Evolutionary conservation across 139 green algal genomes (phyloP), one percentile per base, ranked within the genome.

Genomic region (Astrephomene gubernaculifera): DNA sequence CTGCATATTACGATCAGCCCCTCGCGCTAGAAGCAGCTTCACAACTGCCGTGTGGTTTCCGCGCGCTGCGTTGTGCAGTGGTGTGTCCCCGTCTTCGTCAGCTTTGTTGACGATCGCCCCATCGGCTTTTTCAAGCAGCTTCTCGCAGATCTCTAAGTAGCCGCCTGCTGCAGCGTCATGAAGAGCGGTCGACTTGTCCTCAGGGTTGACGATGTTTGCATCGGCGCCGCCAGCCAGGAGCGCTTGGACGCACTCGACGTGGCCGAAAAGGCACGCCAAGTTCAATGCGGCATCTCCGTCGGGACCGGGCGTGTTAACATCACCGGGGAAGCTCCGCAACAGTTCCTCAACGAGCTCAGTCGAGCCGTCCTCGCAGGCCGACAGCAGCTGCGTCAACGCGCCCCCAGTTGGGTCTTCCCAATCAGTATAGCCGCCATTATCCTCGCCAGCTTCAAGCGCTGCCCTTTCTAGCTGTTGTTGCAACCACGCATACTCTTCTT

Each of bases 281-380:
- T 94, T 85, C 61, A 94, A 79, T 2, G 87, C 81, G 5, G 87
- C 90, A 69, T 94, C 91, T 4, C 91, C 91, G 54, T 94, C 91
- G 29, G 90, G 90, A 1, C 90, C 91, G 14, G 79, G 45, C 35
- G 36, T 78, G 49, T 86, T 86, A 27, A 86, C 41, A 29, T 79
- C 79, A 1, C 65, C 53, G 36, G 45, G 52, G 1, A 89, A 80
- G 29, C 61, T 49, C 38, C 41, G 35, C 29, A 89, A 17, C 41
- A 86, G 45, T 35, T 76, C 39, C n/a, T 68, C 53, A 0, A 91
- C 71, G 71, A 49, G 24, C 19, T 69, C 67, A 7, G 38, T 31
- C 22, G n/a, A 31, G 29, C 79, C 87, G 12, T 88, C 78, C 53
- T 91, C 83, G 29, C 54, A 80, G 2, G 87, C 87, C 29, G 41